phyloP scores from a whole-genome alignment of 2,329 filamentous ascomycete genomes.

The Fusarium transvaalense region DNA sequence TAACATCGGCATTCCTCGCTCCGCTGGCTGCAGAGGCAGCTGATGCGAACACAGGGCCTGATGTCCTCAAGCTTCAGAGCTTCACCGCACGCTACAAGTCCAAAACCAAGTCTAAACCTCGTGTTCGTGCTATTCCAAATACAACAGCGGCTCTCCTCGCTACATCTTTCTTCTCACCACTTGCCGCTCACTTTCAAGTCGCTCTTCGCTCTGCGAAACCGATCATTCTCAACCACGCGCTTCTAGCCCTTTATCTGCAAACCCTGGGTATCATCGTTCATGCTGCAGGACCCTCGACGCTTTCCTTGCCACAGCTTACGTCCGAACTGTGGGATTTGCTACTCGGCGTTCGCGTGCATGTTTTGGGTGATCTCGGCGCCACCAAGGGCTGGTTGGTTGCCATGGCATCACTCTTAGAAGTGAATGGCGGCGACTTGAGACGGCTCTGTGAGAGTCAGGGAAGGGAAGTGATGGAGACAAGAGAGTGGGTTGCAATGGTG shows the following conservation, averaged over 20 bases:
- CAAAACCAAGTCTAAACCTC: slow-evolving; percentile 53
- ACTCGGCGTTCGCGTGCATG: slow-evolving; percentile 72
- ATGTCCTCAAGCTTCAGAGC: slow-evolving; percentile 87
- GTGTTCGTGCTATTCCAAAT: slow-evolving; percentile 74
- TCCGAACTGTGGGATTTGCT: slow-evolving; percentile 87
- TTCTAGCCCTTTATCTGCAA: slow-evolving; percentile 85
- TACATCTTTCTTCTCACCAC: slow-evolving; percentile 85
- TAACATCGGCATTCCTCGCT: slow-evolving; percentile 80
- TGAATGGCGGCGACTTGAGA: slow-evolving; percentile 79
- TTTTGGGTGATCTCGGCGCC: slow-evolving; percentile 73
- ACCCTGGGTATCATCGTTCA: slow-evolving; percentile 87
- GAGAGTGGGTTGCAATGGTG: slow-evolving; percentile 84
- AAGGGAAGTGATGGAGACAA: slow-evolving; percentile 83
- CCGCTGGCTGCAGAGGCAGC: slow-evolving; percentile 86
- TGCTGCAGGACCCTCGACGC: slow-evolving; percentile 82
- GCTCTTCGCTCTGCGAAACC: slow-evolving; percentile 65
- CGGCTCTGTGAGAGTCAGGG: slow-evolving; percentile 80
- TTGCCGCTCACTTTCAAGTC: slow-evolving; percentile 83
- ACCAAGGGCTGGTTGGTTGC: slow-evolving; percentile 82
- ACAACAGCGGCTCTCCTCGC: slow-evolving; percentile 82
- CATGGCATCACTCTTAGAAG: slow-evolving; percentile 82
- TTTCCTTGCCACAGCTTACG: slow-evolving; percentile 83
- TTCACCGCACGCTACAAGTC: slow-evolving; percentile 75
- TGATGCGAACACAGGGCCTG: slow-evolving; percentile 82
- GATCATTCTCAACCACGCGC: slow-evolving; percentile 78